Percentiles rank a stretch among this genome's conserved stretches.
These are phyloP conservation scores for Isoetes engelmannii DNA, from an alignment of 83 land plant species.

Conservation along the genomic window DNA sequence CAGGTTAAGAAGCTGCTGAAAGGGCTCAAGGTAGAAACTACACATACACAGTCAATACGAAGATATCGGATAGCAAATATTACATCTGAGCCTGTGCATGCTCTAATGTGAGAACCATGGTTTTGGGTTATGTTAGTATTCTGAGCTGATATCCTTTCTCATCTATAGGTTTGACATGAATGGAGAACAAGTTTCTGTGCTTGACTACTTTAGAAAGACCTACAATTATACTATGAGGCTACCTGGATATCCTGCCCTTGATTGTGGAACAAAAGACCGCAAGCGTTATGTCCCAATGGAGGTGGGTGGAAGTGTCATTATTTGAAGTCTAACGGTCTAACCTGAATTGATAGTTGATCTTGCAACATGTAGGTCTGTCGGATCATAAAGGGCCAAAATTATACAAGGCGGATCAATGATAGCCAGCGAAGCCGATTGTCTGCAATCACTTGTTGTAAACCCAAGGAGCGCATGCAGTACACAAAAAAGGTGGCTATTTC, in stretches of 20 bases:
- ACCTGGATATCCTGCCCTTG: conserved; percentile 23
- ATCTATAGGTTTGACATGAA: conserved; percentile 24
- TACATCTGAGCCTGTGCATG: conserved; percentile 15
- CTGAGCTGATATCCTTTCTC: conserved; percentile 2
- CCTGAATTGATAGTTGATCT: not conserved
- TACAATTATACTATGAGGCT: conserved; percentile 10
- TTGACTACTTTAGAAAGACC: conserved; percentile 16
- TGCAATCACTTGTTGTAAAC: conserved; percentile 20
- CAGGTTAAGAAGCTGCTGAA: conserved; percentile 27
- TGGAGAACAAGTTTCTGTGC: conserved; percentile 19
- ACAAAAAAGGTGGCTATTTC: conserved; percentile 13
- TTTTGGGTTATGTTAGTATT: not conserved
- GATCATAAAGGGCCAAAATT: conserved; percentile 19
- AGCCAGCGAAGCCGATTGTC: conserved; percentile 16
- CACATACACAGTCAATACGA: conserved; percentile 16
- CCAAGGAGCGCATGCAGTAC: conserved; percentile 7
- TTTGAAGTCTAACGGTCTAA: not conserved
- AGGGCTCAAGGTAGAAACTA: conserved; percentile 23
- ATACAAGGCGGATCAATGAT: conserved; percentile 13
- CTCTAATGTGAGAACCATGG: conserved; percentile 10
- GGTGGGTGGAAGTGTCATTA: not conserved
- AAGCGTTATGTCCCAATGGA: conserved; percentile 25
- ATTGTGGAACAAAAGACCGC: conserved; percentile 17
- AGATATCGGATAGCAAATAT: conserved; percentile 14
- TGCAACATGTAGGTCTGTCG: conserved; percentile 19